These are phyloP conservation scores for Nemania sp. DNA, from an alignment of 2,329 filamentous ascomycete genomes.

Conservation along the genomic window DNA sequence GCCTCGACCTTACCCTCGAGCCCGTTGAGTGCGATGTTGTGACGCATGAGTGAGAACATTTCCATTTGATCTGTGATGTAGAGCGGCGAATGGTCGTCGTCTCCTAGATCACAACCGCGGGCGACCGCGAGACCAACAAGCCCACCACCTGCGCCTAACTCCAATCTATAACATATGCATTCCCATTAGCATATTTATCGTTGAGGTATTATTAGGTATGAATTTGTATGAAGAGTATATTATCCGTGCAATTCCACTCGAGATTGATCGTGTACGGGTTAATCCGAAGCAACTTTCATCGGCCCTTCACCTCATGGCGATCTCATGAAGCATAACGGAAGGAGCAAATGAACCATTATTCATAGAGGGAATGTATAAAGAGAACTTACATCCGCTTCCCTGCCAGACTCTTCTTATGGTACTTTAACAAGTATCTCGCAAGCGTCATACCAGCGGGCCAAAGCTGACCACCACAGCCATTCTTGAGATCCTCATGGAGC, in stretches of 20 bases:
- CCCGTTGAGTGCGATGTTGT: slow-evolving; percentile 86
- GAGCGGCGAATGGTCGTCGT: slow-evolving; percentile 59
- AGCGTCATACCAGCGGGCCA: slow-evolving; percentile 96
- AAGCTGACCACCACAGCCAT: slow-evolving; percentile 91
- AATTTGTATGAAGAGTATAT: too few species aligned
- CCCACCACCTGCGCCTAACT: slow-evolving; percentile 91
- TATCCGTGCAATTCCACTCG: neutral
- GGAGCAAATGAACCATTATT: neutral
- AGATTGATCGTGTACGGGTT: neutral
- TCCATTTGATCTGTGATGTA: slow-evolving; percentile 87
- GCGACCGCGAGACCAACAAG: slow-evolving; percentile 79
- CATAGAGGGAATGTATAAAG: neutral
- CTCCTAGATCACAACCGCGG: slow-evolving; percentile 64
- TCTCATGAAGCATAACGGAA: neutral
- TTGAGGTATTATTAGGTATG: neutral
- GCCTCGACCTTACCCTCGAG: slow-evolving; percentile 73
- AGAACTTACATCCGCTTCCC: slow-evolving; percentile 78
- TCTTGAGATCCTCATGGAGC: slow-evolving; percentile 85
- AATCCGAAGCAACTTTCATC: neutral
- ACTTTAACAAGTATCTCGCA: slow-evolving; percentile 84
- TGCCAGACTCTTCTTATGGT: slow-evolving; percentile 72
- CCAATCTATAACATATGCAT: slow-evolving; percentile 69
- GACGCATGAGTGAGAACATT: slow-evolving; percentile 87
- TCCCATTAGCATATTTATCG: slow-evolving; percentile 13
- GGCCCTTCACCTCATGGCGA: neutral